Base-by-base conservation (phyloP, 2,329 filamentous ascomycete genomes). In the Falciphora oryzae region DNA sequence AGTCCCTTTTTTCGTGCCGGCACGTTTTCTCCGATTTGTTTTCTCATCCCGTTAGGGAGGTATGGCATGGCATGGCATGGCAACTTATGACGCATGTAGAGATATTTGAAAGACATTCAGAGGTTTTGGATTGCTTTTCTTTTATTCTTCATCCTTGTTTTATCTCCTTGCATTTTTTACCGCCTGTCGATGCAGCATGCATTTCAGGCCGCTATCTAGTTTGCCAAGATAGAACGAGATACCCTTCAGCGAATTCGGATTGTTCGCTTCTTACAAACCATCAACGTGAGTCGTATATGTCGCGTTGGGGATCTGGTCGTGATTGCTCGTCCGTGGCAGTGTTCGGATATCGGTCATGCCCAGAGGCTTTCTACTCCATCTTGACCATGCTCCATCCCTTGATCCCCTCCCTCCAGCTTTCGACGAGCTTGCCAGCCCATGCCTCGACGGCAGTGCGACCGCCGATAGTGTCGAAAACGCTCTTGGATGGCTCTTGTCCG, bases 351-450 rank as follows among this genome's bases (percentile, higher is more conserved):
- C 18, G 16, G 16, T 22, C 38, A 18, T 50, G 38, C 18, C 18
- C 38, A 18, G 29, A 4, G 8, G 38, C 16, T 57, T 18, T 28
- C 57, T 65, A 69, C 65, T 78, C 76, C 67, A 75, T 71, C 67
- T 72, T 75, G 3, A 77, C 73, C 61, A 69, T 68, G 22, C 68
- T 67, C 74, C 76, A 77, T 44, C 77, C 77, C 65, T 73, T 75
- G 3, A 78, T 71, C 5, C 73, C 71, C 59, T 78, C 74, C 61
- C 73, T 69, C 78, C 78, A 80, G 61, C 73, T 76, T 32, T 76
- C 72, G 28, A 76, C 67, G n/a, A 78, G 68, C 28, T 65, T 65
- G 1, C 71, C 72, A 8, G 72, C 72, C 77, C 76, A 79, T 57
- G 73, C 69, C 66, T 77, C 75, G 14, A 73, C 72, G 3, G 64